Conservation (phyloP, 2,329 filamentous ascomycete species). For the Rutstroemia sp. region DNA sequence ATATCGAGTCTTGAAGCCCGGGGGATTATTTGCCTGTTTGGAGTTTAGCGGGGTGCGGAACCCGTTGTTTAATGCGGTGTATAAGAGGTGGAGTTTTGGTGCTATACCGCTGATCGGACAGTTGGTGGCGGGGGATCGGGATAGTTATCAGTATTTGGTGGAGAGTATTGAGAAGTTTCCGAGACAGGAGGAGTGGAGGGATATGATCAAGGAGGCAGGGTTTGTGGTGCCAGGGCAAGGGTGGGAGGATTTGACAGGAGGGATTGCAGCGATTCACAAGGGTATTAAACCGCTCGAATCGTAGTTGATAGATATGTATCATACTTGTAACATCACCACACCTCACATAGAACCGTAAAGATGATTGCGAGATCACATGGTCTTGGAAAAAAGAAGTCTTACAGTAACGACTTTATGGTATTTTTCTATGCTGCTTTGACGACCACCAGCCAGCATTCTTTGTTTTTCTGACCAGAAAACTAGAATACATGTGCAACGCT, state of each 20-base stretch:
- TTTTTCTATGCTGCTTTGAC: slow-evolving; percentile 26
- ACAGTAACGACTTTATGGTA: slow-evolving; percentile 21
- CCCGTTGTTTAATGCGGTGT: slow-evolving; percentile 71
- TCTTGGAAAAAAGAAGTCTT: slow-evolving; percentile 9
- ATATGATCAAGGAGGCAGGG: slow-evolving; percentile 77
- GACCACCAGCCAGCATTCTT: slow-evolving; percentile 22
- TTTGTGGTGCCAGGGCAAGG: slow-evolving; percentile 77
- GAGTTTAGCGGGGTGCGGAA: slow-evolving; percentile 81
- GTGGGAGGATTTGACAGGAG: slow-evolving; percentile 86
- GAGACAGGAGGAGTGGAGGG: slow-evolving; percentile 72
- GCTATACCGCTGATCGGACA: slow-evolving; percentile 95
- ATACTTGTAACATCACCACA: slow-evolving; percentile 4
- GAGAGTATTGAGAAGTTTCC: slow-evolving; percentile 97
- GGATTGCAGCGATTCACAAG: slow-evolving; percentile 93
- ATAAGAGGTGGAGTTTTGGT: slow-evolving; percentile 93
- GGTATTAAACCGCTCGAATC: slow-evolving; percentile 66
- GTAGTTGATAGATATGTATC: neutral
- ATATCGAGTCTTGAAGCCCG: slow-evolving; percentile 81
- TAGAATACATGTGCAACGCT: slow-evolving; percentile 32
- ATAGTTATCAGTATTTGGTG: slow-evolving; percentile 96
- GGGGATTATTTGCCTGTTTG: slow-evolving; percentile 91
- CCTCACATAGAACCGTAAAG: neutral
- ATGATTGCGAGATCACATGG: neutral
- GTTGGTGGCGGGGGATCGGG: slow-evolving; percentile 84
- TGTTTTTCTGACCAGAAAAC: slow-evolving; percentile 20